Percentiles rank a stretch among this genome's conserved stretches.
phyloP scores from a whole-genome alignment of 2,329 filamentous ascomycete species.

The Spiromastix sp. region DNA sequence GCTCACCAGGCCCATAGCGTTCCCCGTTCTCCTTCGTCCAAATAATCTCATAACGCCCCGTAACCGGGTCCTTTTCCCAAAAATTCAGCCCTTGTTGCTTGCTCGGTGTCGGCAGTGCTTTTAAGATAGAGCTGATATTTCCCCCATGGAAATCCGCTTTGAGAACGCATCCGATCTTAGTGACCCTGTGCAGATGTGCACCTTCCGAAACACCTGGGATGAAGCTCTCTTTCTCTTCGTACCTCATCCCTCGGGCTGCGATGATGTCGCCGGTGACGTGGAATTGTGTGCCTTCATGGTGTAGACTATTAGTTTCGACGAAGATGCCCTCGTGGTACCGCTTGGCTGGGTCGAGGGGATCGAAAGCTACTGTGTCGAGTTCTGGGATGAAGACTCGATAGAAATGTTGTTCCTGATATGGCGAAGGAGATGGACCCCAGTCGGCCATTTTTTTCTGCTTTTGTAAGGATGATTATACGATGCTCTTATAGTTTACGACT shows the following conservation, averaged over 20 bases:
- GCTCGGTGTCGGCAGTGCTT: constrained; percentile 7
- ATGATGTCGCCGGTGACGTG: constrained; percentile 12
- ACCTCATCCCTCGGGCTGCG: constrained; percentile 7
- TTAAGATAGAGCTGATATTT: constrained; percentile 8
- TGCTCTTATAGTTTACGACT: too few relatives aligned
- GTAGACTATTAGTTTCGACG: constrained; percentile 5
- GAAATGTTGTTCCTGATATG: too few relatives aligned
- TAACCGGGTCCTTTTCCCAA: constrained; percentile 8
- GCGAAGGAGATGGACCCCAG: too few relatives aligned
- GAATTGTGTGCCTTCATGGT: constrained; percentile 6
- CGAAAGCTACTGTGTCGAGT: constrained; percentile 8
- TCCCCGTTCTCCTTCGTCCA: constrained; percentile 11
- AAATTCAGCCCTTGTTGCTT: constrained; percentile 12
- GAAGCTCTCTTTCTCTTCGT: constrained; percentile 7
- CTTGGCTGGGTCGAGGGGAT: constrained; percentile 11
- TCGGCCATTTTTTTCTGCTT: too few relatives aligned
- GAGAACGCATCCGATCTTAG: constrained; percentile 9
- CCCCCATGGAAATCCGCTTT: constrained; percentile 8
- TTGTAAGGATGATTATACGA: too few relatives aligned
- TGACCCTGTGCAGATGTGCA: constrained; percentile 4
- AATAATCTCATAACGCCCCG: constrained; percentile 7
- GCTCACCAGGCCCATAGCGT: constrained; percentile 8
- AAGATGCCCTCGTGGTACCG: constrained; percentile 11
- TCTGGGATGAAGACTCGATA: constrained; percentile 9
- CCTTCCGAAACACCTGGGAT: neutral